A percentile compares a stretch with the other conserved stretches of the same genome.
Conservation (phyloP, 306 rosid species). For the Datisca glomerata region DNA sequence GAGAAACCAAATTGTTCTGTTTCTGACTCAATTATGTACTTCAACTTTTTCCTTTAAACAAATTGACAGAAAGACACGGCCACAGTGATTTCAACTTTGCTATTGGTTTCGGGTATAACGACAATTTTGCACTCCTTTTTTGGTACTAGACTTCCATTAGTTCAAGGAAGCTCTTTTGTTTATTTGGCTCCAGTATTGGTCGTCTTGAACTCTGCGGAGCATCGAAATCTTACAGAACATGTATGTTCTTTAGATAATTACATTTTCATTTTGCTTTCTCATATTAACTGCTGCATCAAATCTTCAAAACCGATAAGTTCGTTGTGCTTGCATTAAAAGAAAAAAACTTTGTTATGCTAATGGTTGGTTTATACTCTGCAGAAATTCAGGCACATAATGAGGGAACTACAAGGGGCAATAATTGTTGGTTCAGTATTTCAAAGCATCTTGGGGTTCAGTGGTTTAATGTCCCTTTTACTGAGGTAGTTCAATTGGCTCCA, state of each 20-base stretch:
- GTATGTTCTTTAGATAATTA: constrained; percentile 44
- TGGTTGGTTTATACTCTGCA: constrained; percentile 23
- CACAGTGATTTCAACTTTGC: constrained; percentile 74
- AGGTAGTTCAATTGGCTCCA: constrained; percentile 35
- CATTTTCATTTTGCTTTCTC: too few species aligned
- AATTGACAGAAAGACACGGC: constrained; percentile 71
- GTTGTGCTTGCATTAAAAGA: background rate
- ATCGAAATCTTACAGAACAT: constrained; percentile 69
- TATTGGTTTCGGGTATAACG: constrained; percentile 78
- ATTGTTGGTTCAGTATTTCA: constrained; percentile 84
- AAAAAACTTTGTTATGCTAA: constrained; percentile 9
- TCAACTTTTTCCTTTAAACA: too few species aligned
- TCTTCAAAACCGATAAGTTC: too few species aligned
- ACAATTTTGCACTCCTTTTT: constrained; percentile 74
- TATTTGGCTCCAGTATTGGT: constrained; percentile 84
- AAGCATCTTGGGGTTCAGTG: constrained; percentile 71
- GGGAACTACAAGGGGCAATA: constrained; percentile 96
- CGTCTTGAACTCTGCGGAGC: constrained; percentile 69
- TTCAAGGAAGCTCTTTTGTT: constrained; percentile 96
- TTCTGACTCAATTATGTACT: too few species aligned
- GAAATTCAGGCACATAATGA: constrained; percentile 96
- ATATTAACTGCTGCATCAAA: background rate
- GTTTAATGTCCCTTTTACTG: constrained; percentile 72
- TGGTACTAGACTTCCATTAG: constrained; percentile 87
- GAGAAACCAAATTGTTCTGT: too few species aligned